Conservation (phyloP, 768 basidiomycete species). For the Asterophora lycoperdoides region DNA sequence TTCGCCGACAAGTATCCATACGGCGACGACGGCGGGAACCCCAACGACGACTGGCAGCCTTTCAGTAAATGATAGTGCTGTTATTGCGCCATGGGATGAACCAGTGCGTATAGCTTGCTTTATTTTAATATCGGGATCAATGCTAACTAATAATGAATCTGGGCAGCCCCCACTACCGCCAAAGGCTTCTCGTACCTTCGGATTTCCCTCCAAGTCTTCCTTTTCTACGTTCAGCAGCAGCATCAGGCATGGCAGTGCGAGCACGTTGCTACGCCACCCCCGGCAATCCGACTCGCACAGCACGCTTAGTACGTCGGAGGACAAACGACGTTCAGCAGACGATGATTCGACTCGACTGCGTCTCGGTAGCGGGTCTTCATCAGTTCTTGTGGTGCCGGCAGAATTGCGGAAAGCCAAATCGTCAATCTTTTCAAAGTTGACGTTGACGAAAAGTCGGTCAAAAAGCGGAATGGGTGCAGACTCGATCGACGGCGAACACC, state of each 20-base stretch:
- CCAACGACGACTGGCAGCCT: conserved; percentile 1
- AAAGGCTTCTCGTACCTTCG: conserved; percentile 35
- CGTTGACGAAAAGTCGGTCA: conserved; percentile 39
- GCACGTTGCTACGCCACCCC: conserved; percentile 27
- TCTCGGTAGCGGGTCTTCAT: conserved; percentile 25
- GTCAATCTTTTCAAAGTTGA: conserved; percentile 41
- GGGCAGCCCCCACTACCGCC: conserved; percentile 41
- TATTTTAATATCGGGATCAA: not conserved
- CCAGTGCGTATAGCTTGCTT: conserved; percentile 14
- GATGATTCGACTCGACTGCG: conserved; percentile 23
- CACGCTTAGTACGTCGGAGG: conserved; percentile 28
- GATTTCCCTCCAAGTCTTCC: conserved; percentile 36
- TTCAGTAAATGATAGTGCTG: conserved; percentile 1
- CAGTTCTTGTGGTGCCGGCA: conserved; percentile 7
- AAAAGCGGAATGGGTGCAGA: conserved; percentile 33
- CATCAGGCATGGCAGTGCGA: conserved; percentile 29
- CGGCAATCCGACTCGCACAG: conserved; percentile 34
- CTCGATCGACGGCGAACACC: conserved; percentile 32
- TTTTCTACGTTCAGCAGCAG: conserved; percentile 25
- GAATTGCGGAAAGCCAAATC: conserved; percentile 46
- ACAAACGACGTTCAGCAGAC: conserved; percentile 30
- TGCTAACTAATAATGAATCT: not conserved
- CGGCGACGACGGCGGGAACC: conserved; percentile 7
- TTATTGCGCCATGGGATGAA: conserved; percentile 17
- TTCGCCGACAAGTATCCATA: conserved; percentile 4